A percentile compares a stretch with the other conserved stretches of the same genome.
phyloP scores from a whole-genome alignment of 306 rosid genomes.

The Sechiopsis laciniata region DNA sequence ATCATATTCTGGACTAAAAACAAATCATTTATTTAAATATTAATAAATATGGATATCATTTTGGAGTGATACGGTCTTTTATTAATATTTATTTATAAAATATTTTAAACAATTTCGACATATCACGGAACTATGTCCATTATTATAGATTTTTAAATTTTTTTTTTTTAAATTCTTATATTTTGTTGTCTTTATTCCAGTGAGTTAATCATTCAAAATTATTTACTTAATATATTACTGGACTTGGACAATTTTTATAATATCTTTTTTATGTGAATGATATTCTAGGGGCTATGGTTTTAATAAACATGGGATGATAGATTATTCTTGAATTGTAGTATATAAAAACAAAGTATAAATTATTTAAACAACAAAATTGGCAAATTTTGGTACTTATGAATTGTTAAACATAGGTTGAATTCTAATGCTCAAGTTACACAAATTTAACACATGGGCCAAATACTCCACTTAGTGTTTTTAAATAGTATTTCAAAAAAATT shows the following conservation, averaged over 20 bases:
- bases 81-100: background rate
- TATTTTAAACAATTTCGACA: background rate
- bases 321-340: too few relatives aligned
- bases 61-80: constrained; percentile 14
- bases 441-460: background rate
- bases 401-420: background rate
- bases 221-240: background rate
- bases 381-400: background rate
- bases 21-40: background rate
- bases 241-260: too few relatives aligned
- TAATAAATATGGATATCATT: background rate
- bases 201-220: background rate
- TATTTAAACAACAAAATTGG: background rate
- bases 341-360: background rate
- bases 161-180: background rate
- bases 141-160: background rate
- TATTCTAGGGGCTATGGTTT: background rate
- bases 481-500: background rate
- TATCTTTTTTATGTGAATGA: too few relatives aligned
- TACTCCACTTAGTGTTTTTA: background rate
- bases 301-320: background rate
- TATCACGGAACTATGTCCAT: constrained; percentile 5
- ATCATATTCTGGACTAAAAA: background rate
- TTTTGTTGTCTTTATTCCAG: background rate
- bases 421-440: background rate